Base-by-base conservation (phyloP, 768 basidiomycete genomes). In the Naganishia antarctica region DNA sequence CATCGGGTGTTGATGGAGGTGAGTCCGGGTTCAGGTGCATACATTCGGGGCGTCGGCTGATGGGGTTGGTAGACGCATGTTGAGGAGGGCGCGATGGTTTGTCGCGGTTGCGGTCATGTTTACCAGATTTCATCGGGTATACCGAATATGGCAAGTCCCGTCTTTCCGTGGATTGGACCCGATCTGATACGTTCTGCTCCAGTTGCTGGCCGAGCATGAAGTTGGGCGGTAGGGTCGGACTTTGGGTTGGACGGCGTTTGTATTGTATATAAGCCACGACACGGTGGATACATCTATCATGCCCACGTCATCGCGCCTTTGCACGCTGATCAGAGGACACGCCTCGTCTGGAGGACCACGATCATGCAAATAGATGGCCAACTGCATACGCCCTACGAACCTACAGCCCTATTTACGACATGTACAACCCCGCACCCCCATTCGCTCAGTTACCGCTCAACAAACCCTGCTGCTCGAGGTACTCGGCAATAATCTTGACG, bases 1-100 rank as follows among this genome's bases (percentile, higher is more conserved):
- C 92, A 97, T 75, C 93, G 91, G 77, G 91, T 93, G 31, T 78
- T 99, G 51, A 84, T 99, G 58, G 92, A 97, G 83, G 93, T 92
- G 70, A 44, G 80, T 71, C 4, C 34, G 37, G 40, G 21, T 12
- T 12, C 11, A 49, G 25, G 23, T 23, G 25, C 47, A 11, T 49
- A 49, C 47, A 45, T 5, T 8, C 4, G 12, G 37, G 15, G 58
- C 18, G 28, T 45, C 16, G 21, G 16, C 12, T 28, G 13, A 21
- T 16, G 16, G 18, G 41, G 9, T 4, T n/a, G n/a, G 12, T 71
- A 96, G 93, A 88, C 94, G 50, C 90, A 94, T 69, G 81, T 98
- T 13, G 85, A 90, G 70, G 91, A 96, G 78, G 94, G 94, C 2
- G 79, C 82, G 7, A 96, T 99, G 94, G 83, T 86, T 32, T 98